Percentiles rank a stretch among this genome's conserved stretches.
Evolutionary conservation across 305 asterid genomes (phyloP).

Genomic region (Fraxinus sp.): DNA sequence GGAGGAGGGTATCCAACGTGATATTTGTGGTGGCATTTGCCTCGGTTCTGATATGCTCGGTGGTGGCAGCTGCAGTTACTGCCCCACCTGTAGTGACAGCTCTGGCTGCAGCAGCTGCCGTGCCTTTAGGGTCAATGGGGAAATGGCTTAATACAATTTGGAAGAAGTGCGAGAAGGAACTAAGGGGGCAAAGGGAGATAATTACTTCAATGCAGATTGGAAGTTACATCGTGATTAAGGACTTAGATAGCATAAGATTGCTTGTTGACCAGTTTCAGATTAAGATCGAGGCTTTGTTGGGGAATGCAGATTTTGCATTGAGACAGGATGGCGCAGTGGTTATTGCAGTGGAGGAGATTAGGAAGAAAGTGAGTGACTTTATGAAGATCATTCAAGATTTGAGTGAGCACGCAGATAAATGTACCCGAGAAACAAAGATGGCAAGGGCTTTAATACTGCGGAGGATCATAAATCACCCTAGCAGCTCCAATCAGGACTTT

Average conservation of each 20-base stretch:
- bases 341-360: slow-evolving; percentile 67
- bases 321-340: slow-evolving; percentile 60
- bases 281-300: slow-evolving; percentile 52
- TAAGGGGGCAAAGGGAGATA: slow-evolving; percentile 58
- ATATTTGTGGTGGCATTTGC: slow-evolving; percentile 69
- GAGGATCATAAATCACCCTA: slow-evolving; percentile 57
- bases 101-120: slow-evolving; percentile 65
- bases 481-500: slow-evolving; percentile 35
- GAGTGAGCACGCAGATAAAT: slow-evolving; percentile 55
- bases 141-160: slow-evolving; percentile 68
- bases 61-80: slow-evolving; percentile 82
- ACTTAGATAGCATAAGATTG: slow-evolving; percentile 54
- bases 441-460: slow-evolving; percentile 66
- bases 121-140: slow-evolving; percentile 83
- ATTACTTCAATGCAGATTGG: slow-evolving; percentile 57
- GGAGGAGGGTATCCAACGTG: slow-evolving; percentile 66
- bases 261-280: slow-evolving; percentile 58
- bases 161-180: slow-evolving; percentile 60
- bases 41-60: slow-evolving; percentile 68
- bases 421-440: slow-evolving; percentile 62
- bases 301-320: slow-evolving; percentile 56
- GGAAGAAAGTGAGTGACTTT: slow-evolving; percentile 50
- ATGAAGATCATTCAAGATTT: slow-evolving; percentile 53
- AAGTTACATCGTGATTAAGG: slow-evolving; percentile 51
- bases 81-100: slow-evolving; percentile 87